Base-by-base conservation (phyloP, 2,329 filamentous ascomycete genomes). In the Exophiala sp. region DNA sequence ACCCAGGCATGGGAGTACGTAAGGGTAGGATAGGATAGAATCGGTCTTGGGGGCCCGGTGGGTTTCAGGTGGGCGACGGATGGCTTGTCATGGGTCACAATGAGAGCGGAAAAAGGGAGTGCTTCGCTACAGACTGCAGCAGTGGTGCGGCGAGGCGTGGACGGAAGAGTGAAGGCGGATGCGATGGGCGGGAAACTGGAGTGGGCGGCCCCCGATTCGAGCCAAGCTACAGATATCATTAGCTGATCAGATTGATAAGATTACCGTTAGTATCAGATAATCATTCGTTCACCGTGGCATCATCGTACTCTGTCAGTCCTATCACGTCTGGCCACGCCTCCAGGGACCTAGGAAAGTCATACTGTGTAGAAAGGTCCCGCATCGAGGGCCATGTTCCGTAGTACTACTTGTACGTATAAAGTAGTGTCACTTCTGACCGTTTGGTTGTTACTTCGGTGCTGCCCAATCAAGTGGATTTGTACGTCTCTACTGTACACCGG, bases 201-300 rank as follows among this genome's bases (percentile, higher is more conserved):
- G n/a, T n/a, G n/a, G n/a, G n/a, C n/a, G n/a, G n/a, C n/a, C 34
- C 14, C n/a, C 34, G 34, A 37, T 37, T 23, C 38, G 22, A 18
- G 38, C n/a, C 24, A 19, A 32, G 23, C 40, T 30, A 18, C 14
- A 24, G 29, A 10, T 27, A 18, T 45, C 11, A 39, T 53, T 47
- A 46, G 44, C 41, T 54, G 54, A 57, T 57, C 14, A 57, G 52
- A 57, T 54, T 56, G 53, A 56, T 53, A 48, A 55, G 52, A 55
- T 55, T 51, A 43, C 40, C 48, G 21, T 13, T 16, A 41, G 21
- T 27, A 24, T 16, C 14, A 13, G n/a, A 18, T 8, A 18, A 18
- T 9, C 13, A n/a, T 13, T n/a, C 30, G 9, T 34, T 6, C 14
- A 6, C 10, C 30, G 30, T 5, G 6, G 24, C 24, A 5, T 27